Percentiles rank a stretch among this genome's conserved stretches.
These are phyloP conservation scores for Xylariales sp. DNA, from an alignment of 2,329 filamentous ascomycete species.

Conservation along the genomic window DNA sequence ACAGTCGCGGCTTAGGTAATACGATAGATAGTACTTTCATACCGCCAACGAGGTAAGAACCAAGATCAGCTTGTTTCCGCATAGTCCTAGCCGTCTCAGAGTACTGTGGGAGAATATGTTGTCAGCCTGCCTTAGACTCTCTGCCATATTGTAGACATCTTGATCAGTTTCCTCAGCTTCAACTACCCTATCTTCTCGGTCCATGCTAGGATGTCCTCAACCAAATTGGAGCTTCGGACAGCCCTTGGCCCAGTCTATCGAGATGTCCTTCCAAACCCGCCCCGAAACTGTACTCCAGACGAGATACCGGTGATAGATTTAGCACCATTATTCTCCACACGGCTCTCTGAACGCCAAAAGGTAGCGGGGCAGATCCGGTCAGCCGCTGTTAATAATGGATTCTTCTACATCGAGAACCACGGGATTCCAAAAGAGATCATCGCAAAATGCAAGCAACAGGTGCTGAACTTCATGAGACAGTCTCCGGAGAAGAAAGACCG, in stretches of 20 bases:
- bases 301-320: constrained; percentile 54
- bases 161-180: no score
- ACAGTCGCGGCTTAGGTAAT: no score
- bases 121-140: no score
- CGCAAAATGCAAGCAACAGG: constrained; percentile 25
- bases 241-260: constrained; percentile 28
- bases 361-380: constrained; percentile 37
- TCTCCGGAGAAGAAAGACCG: constrained; percentile 36
- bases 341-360: constrained; percentile 28
- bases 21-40: no score
- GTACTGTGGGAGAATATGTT: no score
- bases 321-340: constrained; percentile 32
- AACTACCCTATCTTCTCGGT: no score
- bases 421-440: constrained; percentile 34
- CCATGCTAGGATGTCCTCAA: constrained; percentile 22
- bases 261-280: constrained; percentile 25
- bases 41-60: no score
- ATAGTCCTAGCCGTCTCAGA: no score
- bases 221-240: constrained; percentile 27
- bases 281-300: constrained; percentile 24
- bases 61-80: no score
- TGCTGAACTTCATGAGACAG: constrained; percentile 44
- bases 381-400: constrained; percentile 46
- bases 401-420: constrained; percentile 52
- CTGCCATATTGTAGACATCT: no score